phyloP scores from a whole-genome alignment of 108 stramenopile species.

The Pseudonitzschia pungens region DNA sequence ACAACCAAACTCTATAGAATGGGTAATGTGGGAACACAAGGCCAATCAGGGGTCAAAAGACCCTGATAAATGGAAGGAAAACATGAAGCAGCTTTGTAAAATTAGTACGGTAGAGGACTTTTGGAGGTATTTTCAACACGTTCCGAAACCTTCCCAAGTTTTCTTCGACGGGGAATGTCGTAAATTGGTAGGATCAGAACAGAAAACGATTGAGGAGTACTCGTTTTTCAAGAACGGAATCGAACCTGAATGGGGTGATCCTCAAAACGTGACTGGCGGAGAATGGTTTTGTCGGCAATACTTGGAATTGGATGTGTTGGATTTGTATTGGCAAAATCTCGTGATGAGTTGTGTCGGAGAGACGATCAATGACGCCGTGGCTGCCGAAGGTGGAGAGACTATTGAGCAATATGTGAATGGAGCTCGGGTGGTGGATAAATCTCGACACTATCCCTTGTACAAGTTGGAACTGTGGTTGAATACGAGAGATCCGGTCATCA shows the following conservation, averaged over 20 bases:
- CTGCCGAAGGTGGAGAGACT: constrained; percentile 19
- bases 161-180: constrained; percentile 85
- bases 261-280: constrained; percentile 83
- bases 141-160: constrained; percentile 79
- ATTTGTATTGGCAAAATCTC: constrained; percentile 90
- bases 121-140: constrained; percentile 87
- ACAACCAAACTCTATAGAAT: constrained; percentile 45
- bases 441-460: constrained; percentile 69
- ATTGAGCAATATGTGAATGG: constrained; percentile 72
- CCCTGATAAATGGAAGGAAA: constrained; percentile 81
- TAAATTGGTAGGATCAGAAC: constrained; percentile 72
- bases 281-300: constrained; percentile 86
- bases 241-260: constrained; percentile 94
- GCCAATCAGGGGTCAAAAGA: constrained; percentile 47
- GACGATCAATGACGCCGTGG: constrained; percentile 76
- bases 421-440: constrained; percentile 89
- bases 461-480: constrained; percentile 87
- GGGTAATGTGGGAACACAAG: constrained; percentile 89
- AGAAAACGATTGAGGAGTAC: constrained; percentile 86
- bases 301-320: constrained; percentile 73
- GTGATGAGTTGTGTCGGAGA: constrained; percentile 88
- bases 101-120: constrained; percentile 90
- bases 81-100: constrained; percentile 80
- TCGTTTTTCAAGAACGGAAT: constrained; percentile 94
- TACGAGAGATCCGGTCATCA: constrained; percentile 61